phyloP scores from a whole-genome alignment of 73 alveolate genomes.

The Effrenium voratum region DNA sequence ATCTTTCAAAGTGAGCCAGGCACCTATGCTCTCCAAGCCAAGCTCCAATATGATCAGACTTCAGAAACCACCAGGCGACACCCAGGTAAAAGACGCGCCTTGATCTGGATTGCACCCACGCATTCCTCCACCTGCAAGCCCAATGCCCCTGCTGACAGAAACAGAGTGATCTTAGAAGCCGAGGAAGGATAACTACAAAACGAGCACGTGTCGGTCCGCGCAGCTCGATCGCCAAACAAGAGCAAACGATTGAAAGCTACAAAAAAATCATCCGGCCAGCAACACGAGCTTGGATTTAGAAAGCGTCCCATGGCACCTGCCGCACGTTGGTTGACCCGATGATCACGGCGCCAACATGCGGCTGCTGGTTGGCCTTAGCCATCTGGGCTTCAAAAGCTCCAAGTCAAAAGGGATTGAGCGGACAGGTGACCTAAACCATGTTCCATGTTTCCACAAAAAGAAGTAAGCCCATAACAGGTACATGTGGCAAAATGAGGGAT shows the following conservation, averaged over 20 bases:
- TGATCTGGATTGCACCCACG: constrained; percentile 67
- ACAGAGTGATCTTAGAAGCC: neutral
- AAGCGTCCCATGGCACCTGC: constrained; percentile 24
- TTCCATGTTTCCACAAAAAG: no score
- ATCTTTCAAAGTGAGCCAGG: neutral
- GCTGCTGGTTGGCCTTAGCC: constrained; percentile 60
- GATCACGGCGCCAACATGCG: constrained; percentile 80
- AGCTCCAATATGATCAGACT: neutral
- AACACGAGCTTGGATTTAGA: neutral
- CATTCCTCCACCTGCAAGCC: constrained; percentile 81
- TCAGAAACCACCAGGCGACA: neutral
- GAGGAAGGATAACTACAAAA: neutral
- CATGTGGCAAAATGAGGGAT: no score
- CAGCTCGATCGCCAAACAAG: neutral
- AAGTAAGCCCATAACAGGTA: no score
- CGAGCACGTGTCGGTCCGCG: neutral
- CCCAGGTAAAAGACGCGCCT: neutral
- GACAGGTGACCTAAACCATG: no score
- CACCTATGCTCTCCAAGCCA: neutral
- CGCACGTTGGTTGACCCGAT: constrained; percentile 86
- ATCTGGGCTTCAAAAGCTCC: no score
- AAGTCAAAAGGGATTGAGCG: no score
- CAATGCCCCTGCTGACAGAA: neutral
- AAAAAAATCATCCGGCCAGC: neutral
- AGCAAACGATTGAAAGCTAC: neutral